Evolutionary conservation across 2,329 filamentous ascomycete genomes (phyloP).

Genomic region (Arthrinium puccinioides): DNA sequence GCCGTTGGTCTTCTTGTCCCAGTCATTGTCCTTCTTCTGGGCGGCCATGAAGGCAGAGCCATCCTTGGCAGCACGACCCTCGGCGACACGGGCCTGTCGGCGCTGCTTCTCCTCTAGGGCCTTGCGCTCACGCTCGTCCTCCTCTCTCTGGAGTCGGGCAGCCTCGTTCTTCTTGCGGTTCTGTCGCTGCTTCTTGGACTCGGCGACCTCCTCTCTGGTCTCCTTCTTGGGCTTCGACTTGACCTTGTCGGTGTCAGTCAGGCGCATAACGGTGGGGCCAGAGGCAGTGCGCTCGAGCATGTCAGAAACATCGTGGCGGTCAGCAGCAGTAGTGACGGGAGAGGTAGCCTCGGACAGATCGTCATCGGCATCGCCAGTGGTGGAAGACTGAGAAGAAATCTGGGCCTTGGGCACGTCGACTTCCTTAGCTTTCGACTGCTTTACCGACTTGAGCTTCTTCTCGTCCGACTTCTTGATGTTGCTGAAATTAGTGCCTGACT

Average conservation of each 20-base stretch:
- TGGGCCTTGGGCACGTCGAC: conserved; percentile 23
- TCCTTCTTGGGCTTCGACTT: conserved; percentile 57
- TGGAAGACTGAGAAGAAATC: conserved; percentile 51
- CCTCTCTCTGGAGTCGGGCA: conserved; percentile 66
- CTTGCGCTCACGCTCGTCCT: conserved; percentile 73
- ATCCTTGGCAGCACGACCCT: conserved; percentile 77
- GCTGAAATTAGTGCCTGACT: conserved; percentile 59
- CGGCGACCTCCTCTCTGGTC: conserved; percentile 57
- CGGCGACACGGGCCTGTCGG: conserved; percentile 70
- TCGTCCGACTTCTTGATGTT: conserved; percentile 44
- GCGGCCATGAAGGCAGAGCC: conserved; percentile 54
- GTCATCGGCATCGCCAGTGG: conserved; percentile 71
- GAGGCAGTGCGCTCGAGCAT: conserved; percentile 74
- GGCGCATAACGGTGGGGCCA: conserved; percentile 68
- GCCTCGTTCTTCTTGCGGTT: conserved; percentile 84
- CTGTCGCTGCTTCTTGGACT: conserved; percentile 94
- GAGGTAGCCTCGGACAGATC: conserved; percentile 67
- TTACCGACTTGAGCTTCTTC: conserved; percentile 62
- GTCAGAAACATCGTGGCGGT: conserved; percentile 69
- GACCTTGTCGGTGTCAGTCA: conserved; percentile 60
- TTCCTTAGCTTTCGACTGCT: conserved; percentile 57
- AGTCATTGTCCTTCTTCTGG: conserved; percentile 32
- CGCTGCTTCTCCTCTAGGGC: conserved; percentile 74
- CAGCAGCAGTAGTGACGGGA: conserved; percentile 49
- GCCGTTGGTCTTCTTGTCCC: conserved; percentile 26